A percentile compares a stretch with the other conserved stretches of the same genome.
Evolutionary conservation across 257 asterid genomes (phyloP).

Genomic region (Solanum arcanum): DNA sequence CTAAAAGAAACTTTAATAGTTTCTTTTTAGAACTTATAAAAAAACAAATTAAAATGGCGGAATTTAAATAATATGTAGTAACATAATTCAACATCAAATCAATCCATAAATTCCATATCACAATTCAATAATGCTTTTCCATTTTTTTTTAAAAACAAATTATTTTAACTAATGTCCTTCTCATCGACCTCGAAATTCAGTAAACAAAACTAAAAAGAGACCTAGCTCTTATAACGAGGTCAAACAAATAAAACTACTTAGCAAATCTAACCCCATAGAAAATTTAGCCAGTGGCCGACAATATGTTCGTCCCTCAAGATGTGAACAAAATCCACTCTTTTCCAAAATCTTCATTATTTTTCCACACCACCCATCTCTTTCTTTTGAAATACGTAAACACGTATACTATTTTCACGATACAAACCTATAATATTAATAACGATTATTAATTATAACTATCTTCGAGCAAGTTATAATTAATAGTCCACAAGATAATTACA

Average conservation of each 20-base stretch:
- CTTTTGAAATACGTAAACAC: neutral
- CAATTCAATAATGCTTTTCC: neutral
- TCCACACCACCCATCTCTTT: constrained; percentile 21
- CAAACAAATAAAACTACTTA: constrained; percentile 4
- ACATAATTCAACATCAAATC: neutral
- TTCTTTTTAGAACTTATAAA: neutral
- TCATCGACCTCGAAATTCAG: neutral
- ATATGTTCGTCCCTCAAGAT: constrained; percentile 27
- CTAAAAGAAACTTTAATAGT: neutral
- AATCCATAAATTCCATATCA: neutral
- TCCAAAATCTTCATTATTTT: neutral
- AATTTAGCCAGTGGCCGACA: constrained; percentile 51
- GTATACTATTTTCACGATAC: accelerated
- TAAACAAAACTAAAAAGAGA: neutral
- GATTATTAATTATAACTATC: accelerated
- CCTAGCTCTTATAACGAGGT: constrained; percentile 26
- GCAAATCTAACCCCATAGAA: neutral
- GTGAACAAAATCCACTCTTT: constrained; percentile 45
- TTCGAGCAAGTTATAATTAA: too few relatives aligned
- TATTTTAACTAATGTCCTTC: neutral
- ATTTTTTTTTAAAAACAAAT: neutral
- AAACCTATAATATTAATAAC: too few relatives aligned
- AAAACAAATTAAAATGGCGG: too few relatives aligned
- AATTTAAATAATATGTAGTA: neutral
- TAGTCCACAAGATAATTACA: neutral